These are phyloP conservation scores for Mrakia frigida DNA, from an alignment of 768 basidiomycete species.

Conservation along the genomic window DNA sequence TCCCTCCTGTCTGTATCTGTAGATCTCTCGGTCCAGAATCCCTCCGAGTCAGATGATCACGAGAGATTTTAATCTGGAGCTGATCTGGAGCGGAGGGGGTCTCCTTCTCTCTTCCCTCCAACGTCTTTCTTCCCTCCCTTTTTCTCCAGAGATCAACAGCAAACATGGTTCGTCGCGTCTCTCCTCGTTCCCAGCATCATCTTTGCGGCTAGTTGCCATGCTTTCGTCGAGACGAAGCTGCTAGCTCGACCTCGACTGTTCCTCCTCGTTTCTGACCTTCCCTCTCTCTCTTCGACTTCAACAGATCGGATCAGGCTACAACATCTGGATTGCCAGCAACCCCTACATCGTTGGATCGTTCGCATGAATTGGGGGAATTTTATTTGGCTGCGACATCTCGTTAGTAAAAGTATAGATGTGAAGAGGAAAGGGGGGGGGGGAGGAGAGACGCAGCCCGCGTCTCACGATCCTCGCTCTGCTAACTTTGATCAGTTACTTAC, in stretches of 20 bases:
- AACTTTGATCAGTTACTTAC: neutral
- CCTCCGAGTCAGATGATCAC: no score
- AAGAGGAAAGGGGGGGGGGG: neutral
- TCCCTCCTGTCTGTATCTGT: no score
- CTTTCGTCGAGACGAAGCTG: neutral
- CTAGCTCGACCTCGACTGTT: neutral
- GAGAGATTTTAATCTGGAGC: no score
- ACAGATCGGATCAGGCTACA: neutral
- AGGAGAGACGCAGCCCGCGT: neutral
- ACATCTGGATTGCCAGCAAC: neutral
- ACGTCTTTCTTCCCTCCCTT: no score
- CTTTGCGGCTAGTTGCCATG: no score
- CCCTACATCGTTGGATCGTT: conserved; percentile 9
- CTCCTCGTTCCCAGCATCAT: no score
- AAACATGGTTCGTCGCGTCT: no score
- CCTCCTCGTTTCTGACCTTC: neutral
- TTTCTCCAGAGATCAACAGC: no score
- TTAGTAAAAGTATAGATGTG: neutral
- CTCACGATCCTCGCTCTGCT: no score
- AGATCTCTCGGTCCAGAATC: no score
- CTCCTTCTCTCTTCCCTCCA: no score
- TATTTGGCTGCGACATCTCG: conserved; percentile 14
- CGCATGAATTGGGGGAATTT: conserved; percentile 10
- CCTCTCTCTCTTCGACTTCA: neutral
- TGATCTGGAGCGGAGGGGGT: no score